Conservation (phyloP, 768 basidiomycete species). For the Mycena galopus region DNA sequence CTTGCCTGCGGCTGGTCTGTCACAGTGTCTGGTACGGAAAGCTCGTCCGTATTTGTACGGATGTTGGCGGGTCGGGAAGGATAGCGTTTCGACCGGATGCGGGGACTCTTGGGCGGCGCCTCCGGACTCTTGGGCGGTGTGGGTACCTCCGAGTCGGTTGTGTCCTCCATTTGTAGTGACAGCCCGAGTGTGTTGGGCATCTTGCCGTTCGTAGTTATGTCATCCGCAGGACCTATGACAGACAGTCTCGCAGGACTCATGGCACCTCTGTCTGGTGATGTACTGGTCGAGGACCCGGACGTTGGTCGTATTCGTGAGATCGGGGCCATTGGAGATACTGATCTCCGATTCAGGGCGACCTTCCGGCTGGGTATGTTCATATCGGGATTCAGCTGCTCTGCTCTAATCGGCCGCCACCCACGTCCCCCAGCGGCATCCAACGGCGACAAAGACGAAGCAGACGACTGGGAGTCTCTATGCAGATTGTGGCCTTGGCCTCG, state of each 20-base stretch:
- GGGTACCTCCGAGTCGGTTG: slow-evolving; percentile 65
- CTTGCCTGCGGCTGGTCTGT: slow-evolving; percentile 56
- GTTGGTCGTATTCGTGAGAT: slow-evolving; percentile 58
- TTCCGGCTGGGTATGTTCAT: slow-evolving; percentile 64
- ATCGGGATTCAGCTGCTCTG: slow-evolving; percentile 73
- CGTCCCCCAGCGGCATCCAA: slow-evolving; percentile 58
- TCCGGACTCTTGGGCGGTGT: slow-evolving; percentile 16
- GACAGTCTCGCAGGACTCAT: slow-evolving; percentile 47
- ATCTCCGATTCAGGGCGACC: slow-evolving; percentile 74
- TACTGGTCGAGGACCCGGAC: slow-evolving; percentile 55
- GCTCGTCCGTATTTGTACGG: slow-evolving; percentile 60
- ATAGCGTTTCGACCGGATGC: slow-evolving; percentile 68
- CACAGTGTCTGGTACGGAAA: slow-evolving; percentile 34
- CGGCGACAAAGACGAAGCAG: slow-evolving; percentile 72
- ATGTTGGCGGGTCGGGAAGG: slow-evolving; percentile 61
- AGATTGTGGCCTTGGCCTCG: slow-evolving; percentile 53
- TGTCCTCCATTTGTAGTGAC: slow-evolving; percentile 49
- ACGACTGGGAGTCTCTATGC: slow-evolving; percentile 72
- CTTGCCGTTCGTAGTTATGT: slow-evolving; percentile 14
- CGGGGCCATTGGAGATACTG: slow-evolving; percentile 80
- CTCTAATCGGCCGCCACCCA: slow-evolving; percentile 52
- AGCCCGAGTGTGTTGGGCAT: slow-evolving; percentile 22
- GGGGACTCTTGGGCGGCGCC: slow-evolving; percentile 41
- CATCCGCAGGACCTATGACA: slow-evolving; percentile 25
- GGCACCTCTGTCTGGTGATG: slow-evolving; percentile 55